A percentile compares a stretch with the other conserved stretches of the same genome.
Conservation (phyloP, 1,284 basidiomycete species). For the Tilletia indica region DNA sequence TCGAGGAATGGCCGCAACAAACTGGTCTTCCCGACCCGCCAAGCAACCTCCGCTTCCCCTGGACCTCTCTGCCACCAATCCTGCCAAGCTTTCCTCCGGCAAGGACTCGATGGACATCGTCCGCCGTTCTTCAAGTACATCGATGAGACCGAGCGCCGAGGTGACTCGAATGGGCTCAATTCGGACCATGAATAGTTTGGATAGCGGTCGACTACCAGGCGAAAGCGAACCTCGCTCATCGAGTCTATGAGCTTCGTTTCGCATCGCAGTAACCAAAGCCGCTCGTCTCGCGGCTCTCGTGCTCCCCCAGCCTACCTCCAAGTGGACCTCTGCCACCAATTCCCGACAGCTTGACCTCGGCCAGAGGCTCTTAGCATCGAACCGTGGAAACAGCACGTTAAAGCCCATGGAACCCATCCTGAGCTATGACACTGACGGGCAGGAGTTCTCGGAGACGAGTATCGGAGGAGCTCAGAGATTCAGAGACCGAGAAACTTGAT, state of each 20-base stretch:
- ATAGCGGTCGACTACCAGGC: background rate
- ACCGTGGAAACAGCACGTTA: background rate
- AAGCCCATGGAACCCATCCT: background rate
- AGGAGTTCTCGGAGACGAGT: background rate
- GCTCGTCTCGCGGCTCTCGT: conserved; percentile 4
- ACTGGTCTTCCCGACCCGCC: background rate
- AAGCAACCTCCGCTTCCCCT: conserved; percentile 7
- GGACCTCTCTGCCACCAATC: conserved; percentile 10
- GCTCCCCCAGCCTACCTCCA: conserved; percentile 11
- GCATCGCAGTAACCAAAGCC: conserved; percentile 1
- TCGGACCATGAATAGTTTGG: background rate
- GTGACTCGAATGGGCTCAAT: background rate
- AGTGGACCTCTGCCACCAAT: conserved; percentile 8
- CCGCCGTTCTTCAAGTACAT: background rate
- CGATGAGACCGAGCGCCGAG: background rate
- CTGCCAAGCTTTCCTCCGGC: background rate
- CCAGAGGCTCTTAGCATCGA: too few relatives aligned
- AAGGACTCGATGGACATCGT: background rate
- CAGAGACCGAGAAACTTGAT: background rate
- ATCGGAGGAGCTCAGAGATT: conserved; percentile 10
- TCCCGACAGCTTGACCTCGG: background rate
- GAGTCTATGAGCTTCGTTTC: conserved; percentile 9
- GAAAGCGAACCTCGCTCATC: background rate
- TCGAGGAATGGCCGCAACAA: conserved; percentile 8
- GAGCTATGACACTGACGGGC: background rate